Percentiles rank a stretch among this genome's conserved stretches.
phyloP scores from a whole-genome alignment of 768 basidiomycete species.

The Podaxis sp. region DNA sequence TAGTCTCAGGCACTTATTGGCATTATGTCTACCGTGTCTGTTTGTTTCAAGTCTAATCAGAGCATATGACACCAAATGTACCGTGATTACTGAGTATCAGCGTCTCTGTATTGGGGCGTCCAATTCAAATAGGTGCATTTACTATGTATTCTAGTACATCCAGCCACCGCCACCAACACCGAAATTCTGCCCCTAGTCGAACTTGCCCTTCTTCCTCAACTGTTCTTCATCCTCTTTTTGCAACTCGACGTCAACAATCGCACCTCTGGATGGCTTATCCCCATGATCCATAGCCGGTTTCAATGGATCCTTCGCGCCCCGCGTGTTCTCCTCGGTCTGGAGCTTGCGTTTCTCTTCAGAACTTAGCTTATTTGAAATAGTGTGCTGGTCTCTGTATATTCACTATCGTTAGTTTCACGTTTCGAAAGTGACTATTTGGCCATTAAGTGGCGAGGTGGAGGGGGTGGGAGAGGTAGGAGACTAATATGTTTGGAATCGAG shows the following conservation, averaged over 20 bases:
- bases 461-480: neutral
- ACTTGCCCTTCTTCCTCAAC: slow-evolving; percentile 40
- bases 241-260: slow-evolving; percentile 56
- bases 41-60: too few species aligned
- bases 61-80: too few species aligned
- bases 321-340: slow-evolving; percentile 33
- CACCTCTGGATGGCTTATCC: slow-evolving; percentile 57
- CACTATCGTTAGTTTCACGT: neutral
- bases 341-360: slow-evolving; percentile 29
- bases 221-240: slow-evolving; percentile 50
- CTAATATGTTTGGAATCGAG: slow-evolving; percentile 39
- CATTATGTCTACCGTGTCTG: too few species aligned
- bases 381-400: slow-evolving; percentile 40
- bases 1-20: too few species aligned
- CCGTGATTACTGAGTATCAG: too few species aligned
- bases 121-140: neutral
- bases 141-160: neutral
- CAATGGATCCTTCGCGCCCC: slow-evolving; percentile 43
- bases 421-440: too few species aligned
- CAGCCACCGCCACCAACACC: neutral
- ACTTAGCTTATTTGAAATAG: slow-evolving; percentile 36
- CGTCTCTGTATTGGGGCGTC: too few species aligned
- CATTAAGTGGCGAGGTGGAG: neutral
- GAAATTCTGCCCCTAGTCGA: neutral
- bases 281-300: slow-evolving; percentile 53